Base-by-base conservation (phyloP, 176 grass and related monocot species). In the Zoysia pacifica region DNA sequence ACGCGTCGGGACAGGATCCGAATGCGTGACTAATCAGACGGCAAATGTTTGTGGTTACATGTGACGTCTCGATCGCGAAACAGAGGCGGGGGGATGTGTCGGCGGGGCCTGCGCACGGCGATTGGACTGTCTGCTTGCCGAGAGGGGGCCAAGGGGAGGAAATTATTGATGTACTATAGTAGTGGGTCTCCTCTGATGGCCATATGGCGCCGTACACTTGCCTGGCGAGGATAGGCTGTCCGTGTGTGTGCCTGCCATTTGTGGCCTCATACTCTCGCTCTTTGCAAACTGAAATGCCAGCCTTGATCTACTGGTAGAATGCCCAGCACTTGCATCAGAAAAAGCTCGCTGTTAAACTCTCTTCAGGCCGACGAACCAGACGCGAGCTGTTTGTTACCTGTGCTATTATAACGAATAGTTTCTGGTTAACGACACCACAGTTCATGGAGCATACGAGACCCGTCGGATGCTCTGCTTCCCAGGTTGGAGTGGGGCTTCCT, bases 201-300 rank as follows among this genome's bases (percentile, higher is more conserved):
- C 79, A 76, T 59, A 72, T 75, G 81, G 15, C 16, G 76, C 40
- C 76, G 70, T 80, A 84, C 70, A 48, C 81, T 75, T 75, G n/a
- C 72, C 51, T 9, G 52, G 65, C 45, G 15, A 66, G 81, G 76
- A 84, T 68, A 69, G 70, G 86, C 52, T 72, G 79, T 61, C 36
- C 7, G 19, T 9, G 7, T 54, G 69, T 74, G 58, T 0, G 28
- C 28, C 28, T 28, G 28, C 9, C 70, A 70, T 79, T 2, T 69
- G 62, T 15, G 11, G 46, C 12, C 49, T 64, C 40, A 38, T 44
- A 13, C 28, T 28, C 28, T 28, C 28, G 14, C 28, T 28, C 28
- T 28, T 28, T 28, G 28, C 28, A 28, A 28, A 28, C 28, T 28
- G 28, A 0, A 28, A 28, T 28, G 28, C 28, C 28, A 28, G 28